These are phyloP conservation scores for Fusarium ambrosium DNA, from an alignment of 2,329 filamentous ascomycete species.

Conservation along the genomic window DNA sequence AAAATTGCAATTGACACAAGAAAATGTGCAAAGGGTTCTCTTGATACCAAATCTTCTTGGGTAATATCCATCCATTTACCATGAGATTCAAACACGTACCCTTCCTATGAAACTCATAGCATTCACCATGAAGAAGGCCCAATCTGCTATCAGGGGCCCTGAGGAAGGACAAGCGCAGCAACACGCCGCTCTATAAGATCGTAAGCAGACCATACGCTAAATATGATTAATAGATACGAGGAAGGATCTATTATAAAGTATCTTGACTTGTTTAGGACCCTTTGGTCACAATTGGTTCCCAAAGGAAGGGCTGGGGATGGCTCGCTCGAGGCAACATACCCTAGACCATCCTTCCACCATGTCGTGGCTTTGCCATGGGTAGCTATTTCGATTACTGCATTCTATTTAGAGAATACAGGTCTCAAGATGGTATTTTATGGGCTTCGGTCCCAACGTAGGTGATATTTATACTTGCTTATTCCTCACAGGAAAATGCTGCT, in stretches of 20 bases:
- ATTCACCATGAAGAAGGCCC: background rate
- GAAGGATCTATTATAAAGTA: background rate
- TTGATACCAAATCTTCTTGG: background rate
- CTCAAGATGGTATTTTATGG: background rate
- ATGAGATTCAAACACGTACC: background rate
- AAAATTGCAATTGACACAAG: too few relatives aligned
- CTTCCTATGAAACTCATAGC: background rate
- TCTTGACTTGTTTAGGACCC: background rate
- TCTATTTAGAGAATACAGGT: background rate
- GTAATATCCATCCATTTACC: background rate
- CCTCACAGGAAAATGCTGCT: background rate
- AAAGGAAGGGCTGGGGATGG: background rate
- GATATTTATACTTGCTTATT: background rate
- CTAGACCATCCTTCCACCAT: background rate
- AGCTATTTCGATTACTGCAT: background rate
- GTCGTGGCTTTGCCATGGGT: background rate
- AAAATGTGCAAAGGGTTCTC: background rate
- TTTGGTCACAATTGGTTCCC: too few relatives aligned
- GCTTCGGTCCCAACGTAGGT: background rate
- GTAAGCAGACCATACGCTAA: background rate
- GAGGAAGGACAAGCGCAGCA: too few relatives aligned
- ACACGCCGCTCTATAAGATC: too few relatives aligned
- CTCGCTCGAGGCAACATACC: background rate
- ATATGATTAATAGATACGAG: background rate
- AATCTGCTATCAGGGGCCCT: background rate